These are phyloP conservation scores for Aspergillus spinulosporus DNA, from an alignment of 2,329 filamentous ascomycete species.

Conservation along the genomic window DNA sequence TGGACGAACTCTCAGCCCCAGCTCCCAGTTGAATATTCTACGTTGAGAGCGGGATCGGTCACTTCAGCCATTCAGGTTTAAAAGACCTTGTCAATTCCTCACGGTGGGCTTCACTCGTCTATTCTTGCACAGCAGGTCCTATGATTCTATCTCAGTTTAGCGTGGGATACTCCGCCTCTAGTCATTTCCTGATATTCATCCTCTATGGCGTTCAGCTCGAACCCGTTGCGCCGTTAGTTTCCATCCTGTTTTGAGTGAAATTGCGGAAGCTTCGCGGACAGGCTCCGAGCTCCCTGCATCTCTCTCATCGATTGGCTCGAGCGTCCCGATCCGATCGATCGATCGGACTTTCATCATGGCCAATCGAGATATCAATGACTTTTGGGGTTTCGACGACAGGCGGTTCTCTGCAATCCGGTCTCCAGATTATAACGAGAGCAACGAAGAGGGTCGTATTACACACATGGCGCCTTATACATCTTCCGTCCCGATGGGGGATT, in stretches of 20 bases:
- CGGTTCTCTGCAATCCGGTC: constrained; percentile 17
- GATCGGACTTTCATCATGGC: constrained; percentile 16
- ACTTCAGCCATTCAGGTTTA: background rate
- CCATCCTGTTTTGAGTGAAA: background rate
- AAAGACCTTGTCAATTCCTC: background rate
- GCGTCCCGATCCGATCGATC: constrained; percentile 22
- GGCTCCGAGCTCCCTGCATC: background rate
- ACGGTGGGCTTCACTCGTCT: background rate
- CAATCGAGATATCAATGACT: constrained; percentile 20
- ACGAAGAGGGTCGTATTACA: constrained; percentile 12
- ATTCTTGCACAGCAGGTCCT: constrained; percentile 13
- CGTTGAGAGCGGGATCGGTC: background rate
- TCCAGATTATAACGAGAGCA: constrained; percentile 2
- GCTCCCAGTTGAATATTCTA: background rate
- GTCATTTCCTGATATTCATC: background rate
- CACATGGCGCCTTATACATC: constrained; percentile 17
- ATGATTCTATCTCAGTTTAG: constrained; percentile 4
- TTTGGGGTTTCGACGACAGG: constrained; percentile 20
- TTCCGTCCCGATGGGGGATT: constrained; percentile 16
- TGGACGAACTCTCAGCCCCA: background rate
- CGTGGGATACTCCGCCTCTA: background rate
- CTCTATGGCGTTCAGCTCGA: background rate
- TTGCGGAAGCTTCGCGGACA: background rate
- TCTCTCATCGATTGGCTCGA: constrained; percentile 19
- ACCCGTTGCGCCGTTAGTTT: background rate